These are phyloP conservation scores for Clarireedia hainanense DNA, from an alignment of 2,329 filamentous ascomycete genomes.

Conservation along the genomic window DNA sequence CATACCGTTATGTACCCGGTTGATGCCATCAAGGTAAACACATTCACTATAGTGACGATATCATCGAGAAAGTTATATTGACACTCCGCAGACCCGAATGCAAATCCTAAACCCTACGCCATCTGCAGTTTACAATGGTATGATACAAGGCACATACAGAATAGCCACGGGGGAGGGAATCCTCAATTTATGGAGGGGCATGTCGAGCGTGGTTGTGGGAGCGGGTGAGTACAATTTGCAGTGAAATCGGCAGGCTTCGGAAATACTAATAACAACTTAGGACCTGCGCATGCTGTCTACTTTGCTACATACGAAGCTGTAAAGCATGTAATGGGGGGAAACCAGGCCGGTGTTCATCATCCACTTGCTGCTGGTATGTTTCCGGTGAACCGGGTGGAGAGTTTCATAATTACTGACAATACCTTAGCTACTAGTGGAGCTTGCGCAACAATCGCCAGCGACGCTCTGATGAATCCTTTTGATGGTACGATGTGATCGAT, in stretches of 20 bases:
- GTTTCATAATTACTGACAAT: slow-evolving; percentile 29
- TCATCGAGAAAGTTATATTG: slow-evolving; percentile 11
- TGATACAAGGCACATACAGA: slow-evolving; percentile 85
- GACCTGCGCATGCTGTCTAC: slow-evolving; percentile 94
- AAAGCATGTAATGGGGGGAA: slow-evolving; percentile 92
- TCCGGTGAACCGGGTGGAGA: background rate
- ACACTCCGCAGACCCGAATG: slow-evolving; percentile 73
- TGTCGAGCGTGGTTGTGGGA: slow-evolving; percentile 92
- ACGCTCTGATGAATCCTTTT: slow-evolving; percentile 98
- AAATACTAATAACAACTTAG: slow-evolving; percentile 40
- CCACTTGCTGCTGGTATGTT: slow-evolving; percentile 79
- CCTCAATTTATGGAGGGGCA: slow-evolving; percentile 87
- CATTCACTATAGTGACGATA: background rate
- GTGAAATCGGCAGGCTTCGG: background rate
- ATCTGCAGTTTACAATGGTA: slow-evolving; percentile 75
- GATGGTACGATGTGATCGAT: slow-evolving; percentile 56
- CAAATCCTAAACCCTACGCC: slow-evolving; percentile 84
- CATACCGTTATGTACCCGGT: slow-evolving; percentile 99
- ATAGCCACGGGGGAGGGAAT: slow-evolving; percentile 88
- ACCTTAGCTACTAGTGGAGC: slow-evolving; percentile 78
- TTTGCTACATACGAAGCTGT: slow-evolving; percentile 97
- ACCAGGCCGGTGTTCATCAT: slow-evolving; percentile 79
- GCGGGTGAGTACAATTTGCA: slow-evolving; percentile 56
- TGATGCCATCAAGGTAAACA: slow-evolving; percentile 83
- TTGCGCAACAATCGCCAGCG: slow-evolving; percentile 90